Evolutionary conservation across 2,329 filamentous ascomycete species (phyloP).

Genomic region (Penicillium brevicompactum): DNA sequence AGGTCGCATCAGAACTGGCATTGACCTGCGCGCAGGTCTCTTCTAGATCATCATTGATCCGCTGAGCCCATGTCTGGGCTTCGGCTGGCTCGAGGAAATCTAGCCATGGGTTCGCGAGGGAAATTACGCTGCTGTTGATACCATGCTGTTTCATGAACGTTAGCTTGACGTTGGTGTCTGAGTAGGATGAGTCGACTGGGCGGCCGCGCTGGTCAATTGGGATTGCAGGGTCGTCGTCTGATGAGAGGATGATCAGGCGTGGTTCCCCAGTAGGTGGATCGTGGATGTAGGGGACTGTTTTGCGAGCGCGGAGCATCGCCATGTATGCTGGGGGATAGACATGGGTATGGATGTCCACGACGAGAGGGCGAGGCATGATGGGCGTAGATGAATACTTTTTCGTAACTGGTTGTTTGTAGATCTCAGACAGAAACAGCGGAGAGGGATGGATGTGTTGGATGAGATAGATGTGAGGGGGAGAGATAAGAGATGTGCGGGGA

Average conservation of each 20-base stretch:
- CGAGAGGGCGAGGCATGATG: constrained; percentile 37
- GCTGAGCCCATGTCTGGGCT: constrained; percentile 64
- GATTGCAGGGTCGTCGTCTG: constrained; percentile 46
- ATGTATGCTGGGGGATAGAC: constrained; percentile 64
- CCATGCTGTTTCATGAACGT: constrained; percentile 83
- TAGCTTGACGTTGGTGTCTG: constrained; percentile 76
- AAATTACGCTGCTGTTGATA: constrained; percentile 82
- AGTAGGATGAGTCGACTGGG: constrained; percentile 81
- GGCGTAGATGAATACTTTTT: background rate
- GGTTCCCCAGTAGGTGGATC: constrained; percentile 37
- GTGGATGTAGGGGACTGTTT: constrained; percentile 48
- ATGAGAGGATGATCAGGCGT: constrained; percentile 50
- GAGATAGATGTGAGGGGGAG: constrained; percentile 5
- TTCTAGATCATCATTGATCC: constrained; percentile 78
- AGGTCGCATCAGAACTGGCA: constrained; percentile 20
- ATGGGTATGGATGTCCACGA: constrained; percentile 65
- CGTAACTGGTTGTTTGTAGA: background rate
- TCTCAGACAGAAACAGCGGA: background rate
- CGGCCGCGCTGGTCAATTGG: constrained; percentile 63
- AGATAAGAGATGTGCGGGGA: constrained; percentile 8
- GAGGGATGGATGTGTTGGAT: background rate
- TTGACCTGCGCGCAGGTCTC: constrained; percentile 62
- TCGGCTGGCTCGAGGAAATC: constrained; percentile 71
- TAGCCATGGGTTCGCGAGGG: constrained; percentile 90
- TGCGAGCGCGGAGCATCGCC: constrained; percentile 57